Percentiles rank a stretch among this genome's conserved stretches.
These are phyloP conservation scores for Cutaneotrichosporon dermatis DNA, from an alignment of 1,284 basidiomycete species.

Conservation along the genomic window DNA sequence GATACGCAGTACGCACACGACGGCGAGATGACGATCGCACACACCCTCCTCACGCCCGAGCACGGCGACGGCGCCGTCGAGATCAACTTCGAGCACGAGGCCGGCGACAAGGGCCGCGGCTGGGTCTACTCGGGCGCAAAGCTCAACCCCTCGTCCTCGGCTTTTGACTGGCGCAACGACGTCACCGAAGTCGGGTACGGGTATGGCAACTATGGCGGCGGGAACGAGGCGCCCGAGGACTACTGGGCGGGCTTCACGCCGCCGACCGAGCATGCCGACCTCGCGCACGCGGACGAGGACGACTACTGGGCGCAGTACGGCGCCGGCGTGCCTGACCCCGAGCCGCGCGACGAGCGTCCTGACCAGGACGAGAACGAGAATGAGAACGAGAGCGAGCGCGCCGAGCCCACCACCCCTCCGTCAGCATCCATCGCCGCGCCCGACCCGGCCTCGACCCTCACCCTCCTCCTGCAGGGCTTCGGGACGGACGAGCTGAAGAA, in stretches of 20 bases:
- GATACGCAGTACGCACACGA: constrained; percentile 17
- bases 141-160: not conserved
- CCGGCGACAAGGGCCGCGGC: constrained; percentile 22
- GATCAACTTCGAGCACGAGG: constrained; percentile 15
- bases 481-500: not conserved
- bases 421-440: constrained; percentile 3
- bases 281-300: constrained; percentile 25
- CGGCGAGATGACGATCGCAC: constrained; percentile 18
- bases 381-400: not conserved
- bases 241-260: constrained; percentile 35
- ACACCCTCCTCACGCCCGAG: constrained; percentile 5
- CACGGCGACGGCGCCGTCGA: constrained; percentile 5
- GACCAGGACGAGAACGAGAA: too few species aligned
- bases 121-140: constrained; percentile 34
- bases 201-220: not conserved
- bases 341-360: not conserved
- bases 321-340: constrained; percentile 9
- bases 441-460: constrained; percentile 9
- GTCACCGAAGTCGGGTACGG: constrained; percentile 9
- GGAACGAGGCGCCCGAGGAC: constrained; percentile 18
- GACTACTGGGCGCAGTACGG: constrained; percentile 43
- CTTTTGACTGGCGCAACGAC: constrained; percentile 6
- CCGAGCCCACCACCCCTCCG: constrained; percentile 12
- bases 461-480: constrained; percentile 9
- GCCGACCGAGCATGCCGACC: constrained; percentile 7